Conservation (phyloP, 352 stramenopile genomes). For the Aphanomyces astaci region DNA sequence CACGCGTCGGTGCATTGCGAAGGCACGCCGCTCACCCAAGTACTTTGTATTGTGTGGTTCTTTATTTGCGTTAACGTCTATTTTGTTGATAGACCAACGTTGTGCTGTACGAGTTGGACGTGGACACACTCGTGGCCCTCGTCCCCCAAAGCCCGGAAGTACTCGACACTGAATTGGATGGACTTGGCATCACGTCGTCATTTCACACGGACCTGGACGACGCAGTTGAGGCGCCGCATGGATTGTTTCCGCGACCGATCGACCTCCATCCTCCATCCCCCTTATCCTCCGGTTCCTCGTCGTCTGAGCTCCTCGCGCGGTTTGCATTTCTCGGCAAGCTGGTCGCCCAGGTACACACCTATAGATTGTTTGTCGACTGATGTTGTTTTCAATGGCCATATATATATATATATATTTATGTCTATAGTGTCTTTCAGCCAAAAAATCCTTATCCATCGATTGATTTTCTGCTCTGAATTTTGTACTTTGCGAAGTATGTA, state of each 20-base stretch:
- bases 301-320: constrained; percentile 32
- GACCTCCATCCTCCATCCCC: neutral
- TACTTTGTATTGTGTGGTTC: constrained; percentile 14
- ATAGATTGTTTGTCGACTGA: too few relatives aligned
- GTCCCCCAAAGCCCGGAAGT: constrained; percentile 47
- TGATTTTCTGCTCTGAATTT: too few relatives aligned
- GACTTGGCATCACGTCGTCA: constrained; percentile 27
- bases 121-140: constrained; percentile 43
- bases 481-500: too few relatives aligned
- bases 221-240: constrained; percentile 45
- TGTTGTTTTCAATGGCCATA: too few relatives aligned
- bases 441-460: too few relatives aligned
- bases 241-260: constrained; percentile 46
- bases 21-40: constrained; percentile 49
- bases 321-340: constrained; percentile 70
- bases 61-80: neutral
- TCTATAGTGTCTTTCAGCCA: too few relatives aligned
- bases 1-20: constrained; percentile 68
- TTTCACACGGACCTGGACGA: constrained; percentile 17
- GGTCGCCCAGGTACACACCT: constrained; percentile 34
- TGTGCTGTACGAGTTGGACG: constrained; percentile 33
- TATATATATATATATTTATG: too few relatives aligned
- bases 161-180: constrained; percentile 56
- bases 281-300: too few relatives aligned
- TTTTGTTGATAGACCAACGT: constrained; percentile 20